These are phyloP conservation scores for Fusarium brevicatenulatum DNA, from an alignment of 2,329 filamentous ascomycete species.

Conservation along the genomic window DNA sequence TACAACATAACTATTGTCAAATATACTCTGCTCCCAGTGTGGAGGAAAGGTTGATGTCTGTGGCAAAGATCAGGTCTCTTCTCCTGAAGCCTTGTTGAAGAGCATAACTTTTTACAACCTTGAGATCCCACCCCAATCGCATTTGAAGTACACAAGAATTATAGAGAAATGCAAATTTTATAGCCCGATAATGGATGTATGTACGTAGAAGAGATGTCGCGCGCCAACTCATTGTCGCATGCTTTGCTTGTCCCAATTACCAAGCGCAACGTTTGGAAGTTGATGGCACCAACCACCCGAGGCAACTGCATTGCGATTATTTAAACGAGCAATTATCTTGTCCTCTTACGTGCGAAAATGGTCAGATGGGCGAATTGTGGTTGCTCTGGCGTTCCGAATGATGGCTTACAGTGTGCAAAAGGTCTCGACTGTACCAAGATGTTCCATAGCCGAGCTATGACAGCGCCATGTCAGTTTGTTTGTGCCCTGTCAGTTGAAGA, in stretches of 20 bases:
- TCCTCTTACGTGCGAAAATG: no score
- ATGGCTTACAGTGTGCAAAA: no score
- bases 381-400: background rate
- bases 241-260: background rate
- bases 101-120: accelerated
- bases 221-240: accelerated
- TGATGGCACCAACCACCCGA: background rate
- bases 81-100: background rate
- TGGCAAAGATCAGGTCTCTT: background rate
- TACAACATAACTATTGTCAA: background rate
- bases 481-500: background rate
- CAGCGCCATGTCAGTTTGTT: background rate
- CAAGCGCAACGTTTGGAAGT: no score
- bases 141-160: background rate
- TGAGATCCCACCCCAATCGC: background rate
- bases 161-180: accelerated
- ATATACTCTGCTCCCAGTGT: accelerated
- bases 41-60: background rate
- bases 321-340: background rate
- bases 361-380: accelerated
- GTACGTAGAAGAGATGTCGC: background rate
- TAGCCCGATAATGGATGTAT: no score
- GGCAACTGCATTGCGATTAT: background rate
- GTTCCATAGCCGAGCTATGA: background rate
- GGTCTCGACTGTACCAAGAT: background rate